phyloP scores from a whole-genome alignment of 495 filamentous ascomycete species.

The Annulohypoxylon nitens region DNA sequence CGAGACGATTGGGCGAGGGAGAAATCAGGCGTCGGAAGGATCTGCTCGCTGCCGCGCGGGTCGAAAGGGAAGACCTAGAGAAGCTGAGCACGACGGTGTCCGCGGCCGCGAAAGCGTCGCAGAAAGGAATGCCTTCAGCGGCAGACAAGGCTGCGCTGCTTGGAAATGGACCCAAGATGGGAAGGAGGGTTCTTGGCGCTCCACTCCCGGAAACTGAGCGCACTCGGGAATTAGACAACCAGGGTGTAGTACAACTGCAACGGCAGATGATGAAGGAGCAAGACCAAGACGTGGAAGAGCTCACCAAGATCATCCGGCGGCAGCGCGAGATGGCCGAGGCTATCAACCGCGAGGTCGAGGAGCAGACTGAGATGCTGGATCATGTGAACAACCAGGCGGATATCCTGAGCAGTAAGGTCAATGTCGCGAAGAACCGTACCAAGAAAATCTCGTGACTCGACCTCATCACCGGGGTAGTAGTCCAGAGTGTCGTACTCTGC shows the following conservation, averaged over 20 bases:
- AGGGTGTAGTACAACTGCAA: conserved; percentile 88
- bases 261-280: conserved; percentile 86
- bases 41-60: conserved; percentile 78
- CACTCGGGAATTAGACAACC: conserved; percentile 91
- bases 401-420: conserved; percentile 79
- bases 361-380: conserved; percentile 85
- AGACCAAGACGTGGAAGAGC: conserved; percentile 80
- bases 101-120: conserved; percentile 49
- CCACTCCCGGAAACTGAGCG: conserved; percentile 84
- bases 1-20: conserved; percentile 77
- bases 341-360: conserved; percentile 86
- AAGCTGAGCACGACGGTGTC: conserved; percentile 80
- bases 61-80: conserved; percentile 90
- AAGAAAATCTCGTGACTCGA: conserved; percentile 70
- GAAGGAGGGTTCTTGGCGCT: conserved; percentile 80
- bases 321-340: conserved; percentile 88
- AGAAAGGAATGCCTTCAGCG: conserved; percentile 40
- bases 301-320: conserved; percentile 79
- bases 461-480: conserved; percentile 13
- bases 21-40: conserved; percentile 86
- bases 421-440: conserved; percentile 84
- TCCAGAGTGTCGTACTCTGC: conserved; percentile 29
- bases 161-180: conserved; percentile 45
- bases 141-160: conserved; percentile 55
- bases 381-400: conserved; percentile 81